A percentile compares a stretch with the other conserved stretches of the same genome.
Evolutionary conservation across 2,329 filamentous ascomycete genomes (phyloP).

Genomic region (Saccharata proteae): DNA sequence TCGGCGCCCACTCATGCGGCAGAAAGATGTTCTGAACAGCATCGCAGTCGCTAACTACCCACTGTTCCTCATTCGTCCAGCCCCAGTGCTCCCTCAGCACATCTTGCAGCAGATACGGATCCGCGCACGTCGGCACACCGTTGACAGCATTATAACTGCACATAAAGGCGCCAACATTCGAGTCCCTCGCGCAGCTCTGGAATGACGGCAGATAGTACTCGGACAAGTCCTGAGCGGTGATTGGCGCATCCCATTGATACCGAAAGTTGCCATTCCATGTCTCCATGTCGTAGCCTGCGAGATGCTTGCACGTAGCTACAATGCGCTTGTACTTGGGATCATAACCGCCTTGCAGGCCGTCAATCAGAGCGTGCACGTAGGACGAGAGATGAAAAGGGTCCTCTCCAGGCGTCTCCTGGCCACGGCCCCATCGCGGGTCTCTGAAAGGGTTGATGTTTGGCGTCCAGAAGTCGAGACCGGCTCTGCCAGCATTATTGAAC

Average conservation of each 20-base stretch:
- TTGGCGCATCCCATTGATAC: conserved; percentile 44
- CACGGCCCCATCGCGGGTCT: conserved; percentile 52
- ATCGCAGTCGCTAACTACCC: conserved; percentile 54
- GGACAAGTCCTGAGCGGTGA: conserved; percentile 49
- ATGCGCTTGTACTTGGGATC: conserved; percentile 24
- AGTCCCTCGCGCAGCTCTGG: conserved; percentile 36
- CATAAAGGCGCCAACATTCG: conserved; percentile 38
- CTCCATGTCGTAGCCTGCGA: conserved; percentile 22
- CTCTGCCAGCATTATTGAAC: conserved; percentile 48
- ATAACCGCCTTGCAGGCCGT: conserved; percentile 35
- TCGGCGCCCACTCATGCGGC: conserved; percentile 32
- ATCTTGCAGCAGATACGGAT: conserved; percentile 48
- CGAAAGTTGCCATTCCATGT: conserved; percentile 18
- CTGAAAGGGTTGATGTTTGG: conserved; percentile 57
- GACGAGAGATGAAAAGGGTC: conserved; percentile 38
- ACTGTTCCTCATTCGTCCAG: conserved; percentile 50
- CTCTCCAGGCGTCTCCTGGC: conserved; percentile 47
- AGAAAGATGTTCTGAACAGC: conserved; percentile 47
- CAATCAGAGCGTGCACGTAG: conserved; percentile 41
- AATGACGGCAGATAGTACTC: conserved; percentile 60
- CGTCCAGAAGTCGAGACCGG: conserved; percentile 47
- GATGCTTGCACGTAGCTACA: conserved; percentile 37
- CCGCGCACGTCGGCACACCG: conserved; percentile 52
- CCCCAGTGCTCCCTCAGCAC: conserved; percentile 54
- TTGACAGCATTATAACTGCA: conserved; percentile 52